A percentile compares a stretch with the other conserved stretches of the same genome.
These are phyloP conservation scores for Candida pseudoglaebosa DNA, from an alignment of 805 yeast species.

Conservation along the genomic window DNA sequence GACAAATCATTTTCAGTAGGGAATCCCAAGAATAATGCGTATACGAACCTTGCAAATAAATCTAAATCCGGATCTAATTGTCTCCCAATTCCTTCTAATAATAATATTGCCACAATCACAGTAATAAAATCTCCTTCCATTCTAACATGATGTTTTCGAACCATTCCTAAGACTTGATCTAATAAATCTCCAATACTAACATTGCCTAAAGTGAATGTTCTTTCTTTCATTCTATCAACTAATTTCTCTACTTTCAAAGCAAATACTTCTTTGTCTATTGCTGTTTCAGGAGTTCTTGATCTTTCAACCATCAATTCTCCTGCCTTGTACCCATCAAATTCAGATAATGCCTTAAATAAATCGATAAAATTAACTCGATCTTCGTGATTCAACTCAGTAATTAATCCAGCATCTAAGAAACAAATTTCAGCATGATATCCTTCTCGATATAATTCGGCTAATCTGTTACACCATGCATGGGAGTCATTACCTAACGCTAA, in stretches of 20 bases:
- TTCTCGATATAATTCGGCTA: conserved; percentile 44
- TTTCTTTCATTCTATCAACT: conserved; percentile 73
- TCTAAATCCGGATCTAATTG: conserved; percentile 91
- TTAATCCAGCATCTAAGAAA: conserved; percentile 88
- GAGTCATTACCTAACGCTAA: conserved; percentile 29
- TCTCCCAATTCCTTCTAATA: conserved; percentile 93
- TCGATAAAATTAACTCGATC: conserved; percentile 87
- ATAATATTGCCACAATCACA: conserved; percentile 86
- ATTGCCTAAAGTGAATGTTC: conserved; percentile 90
- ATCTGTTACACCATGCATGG: conserved; percentile 42
- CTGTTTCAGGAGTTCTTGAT: conserved; percentile 92
- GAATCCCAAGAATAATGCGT: conserved; percentile 35
- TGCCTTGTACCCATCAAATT: conserved; percentile 90
- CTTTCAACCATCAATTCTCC: conserved; percentile 96
- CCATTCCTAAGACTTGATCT: conserved; percentile 86
- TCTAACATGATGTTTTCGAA: conserved; percentile 87
- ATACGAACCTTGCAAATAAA: conserved; percentile 93
- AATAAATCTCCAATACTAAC: conserved; percentile 88
- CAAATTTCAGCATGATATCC: conserved; percentile 84
- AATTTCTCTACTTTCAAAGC: conserved; percentile 82
- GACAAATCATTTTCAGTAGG: conserved; percentile 30
- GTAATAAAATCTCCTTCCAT: conserved; percentile 97
- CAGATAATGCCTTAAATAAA: conserved; percentile 80
- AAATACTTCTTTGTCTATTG: conserved; percentile 76
- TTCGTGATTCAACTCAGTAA: conserved; percentile 75